Percentiles rank a stretch among this genome's conserved stretches.
Evolutionary conservation across 208 protist species (phyloP).

Genomic region (Leishmania amazonensis): DNA sequence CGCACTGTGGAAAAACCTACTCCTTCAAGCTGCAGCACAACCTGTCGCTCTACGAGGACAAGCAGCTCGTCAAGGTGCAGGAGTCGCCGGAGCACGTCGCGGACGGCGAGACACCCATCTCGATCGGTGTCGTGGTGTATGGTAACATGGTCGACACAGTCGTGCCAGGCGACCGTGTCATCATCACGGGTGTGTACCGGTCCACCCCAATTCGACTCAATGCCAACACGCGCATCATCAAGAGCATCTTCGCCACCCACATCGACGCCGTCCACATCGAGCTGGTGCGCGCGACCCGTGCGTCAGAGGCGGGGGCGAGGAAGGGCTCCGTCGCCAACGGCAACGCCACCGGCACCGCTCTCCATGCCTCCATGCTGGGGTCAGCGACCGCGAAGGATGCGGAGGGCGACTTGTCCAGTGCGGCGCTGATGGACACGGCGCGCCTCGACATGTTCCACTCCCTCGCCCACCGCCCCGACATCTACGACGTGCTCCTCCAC

Average conservation of each 20-base stretch:
- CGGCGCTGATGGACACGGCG: conserved; percentile 49
- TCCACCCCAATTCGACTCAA: conserved; percentile 94
- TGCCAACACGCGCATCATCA: conserved; percentile 91
- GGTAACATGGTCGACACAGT: conserved; percentile 95
- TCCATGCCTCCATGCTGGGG: conserved; percentile 16
- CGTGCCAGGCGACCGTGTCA: conserved; percentile 97
- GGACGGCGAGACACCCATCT: conserved; percentile 99
- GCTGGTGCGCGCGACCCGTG: conserved; percentile 57
- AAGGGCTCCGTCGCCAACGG: background rate
- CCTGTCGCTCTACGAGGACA: conserved; percentile 95
- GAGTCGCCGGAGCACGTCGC: conserved; percentile 98
- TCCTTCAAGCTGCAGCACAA: conserved; percentile 96
- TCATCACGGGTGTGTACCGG: conserved; percentile 98
- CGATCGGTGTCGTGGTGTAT: conserved; percentile 96
- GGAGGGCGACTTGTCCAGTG: conserved; percentile 8
- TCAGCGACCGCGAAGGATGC: conserved; percentile 18
- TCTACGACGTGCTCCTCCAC: conserved; percentile 95
- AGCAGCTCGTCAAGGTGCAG: conserved; percentile 98
- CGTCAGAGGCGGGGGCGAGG: background rate
- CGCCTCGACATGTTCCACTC: conserved; percentile 77
- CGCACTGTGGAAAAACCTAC: conserved; percentile 85
- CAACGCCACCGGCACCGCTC: background rate
- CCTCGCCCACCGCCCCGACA: conserved; percentile 87
- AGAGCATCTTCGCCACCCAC: conserved; percentile 96
- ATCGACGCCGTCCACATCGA: conserved; percentile 98